These are phyloP conservation scores for Coniosporium tulheliwenetii DNA, from an alignment of 2,329 filamentous ascomycete species.

Conservation along the genomic window DNA sequence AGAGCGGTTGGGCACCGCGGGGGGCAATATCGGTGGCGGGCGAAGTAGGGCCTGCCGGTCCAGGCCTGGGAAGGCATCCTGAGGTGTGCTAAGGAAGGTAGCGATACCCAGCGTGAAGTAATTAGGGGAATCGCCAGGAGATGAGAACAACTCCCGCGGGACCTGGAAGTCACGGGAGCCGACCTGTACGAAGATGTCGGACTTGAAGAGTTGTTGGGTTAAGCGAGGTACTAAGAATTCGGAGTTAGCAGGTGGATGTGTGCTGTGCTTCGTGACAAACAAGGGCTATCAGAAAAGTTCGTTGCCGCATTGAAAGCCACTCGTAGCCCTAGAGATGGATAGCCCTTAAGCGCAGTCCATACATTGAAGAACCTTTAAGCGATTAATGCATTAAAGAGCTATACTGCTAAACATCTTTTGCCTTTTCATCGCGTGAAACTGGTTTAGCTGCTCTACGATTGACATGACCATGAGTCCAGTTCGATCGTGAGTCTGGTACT, in stretches of 20 bases:
- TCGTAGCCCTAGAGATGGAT: too few species aligned
- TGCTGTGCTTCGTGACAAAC: neutral
- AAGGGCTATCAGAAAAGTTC: too few species aligned
- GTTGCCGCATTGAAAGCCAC: too few species aligned
- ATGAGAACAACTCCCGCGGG: slow-evolving; percentile 70
- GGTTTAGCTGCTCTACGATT: too few species aligned
- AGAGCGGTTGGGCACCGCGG: slow-evolving; percentile 63
- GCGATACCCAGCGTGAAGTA: slow-evolving; percentile 88
- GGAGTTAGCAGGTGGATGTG: slow-evolving; percentile 4
- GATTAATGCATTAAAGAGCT: too few species aligned
- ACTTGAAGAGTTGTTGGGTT: slow-evolving; percentile 80
- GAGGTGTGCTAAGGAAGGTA: slow-evolving; percentile 67
- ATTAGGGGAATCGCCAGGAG: slow-evolving; percentile 82
- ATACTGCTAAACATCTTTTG: too few species aligned
- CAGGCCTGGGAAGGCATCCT: slow-evolving; percentile 74
- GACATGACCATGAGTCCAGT: too few species aligned
- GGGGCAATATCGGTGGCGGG: slow-evolving; percentile 73
- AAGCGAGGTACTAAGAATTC: slow-evolving; percentile 56
- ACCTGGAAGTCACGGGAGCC: slow-evolving; percentile 80
- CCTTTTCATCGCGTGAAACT: too few species aligned
- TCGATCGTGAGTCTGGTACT: too few species aligned
- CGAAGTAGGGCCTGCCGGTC: slow-evolving; percentile 64
- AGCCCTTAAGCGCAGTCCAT: too few species aligned
- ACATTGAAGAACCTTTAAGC: too few species aligned
- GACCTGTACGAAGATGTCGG: slow-evolving; percentile 83